Evolutionary conservation across 2,329 filamentous ascomycete genomes (phyloP).

Genomic region (Ilyonectria sp.): DNA sequence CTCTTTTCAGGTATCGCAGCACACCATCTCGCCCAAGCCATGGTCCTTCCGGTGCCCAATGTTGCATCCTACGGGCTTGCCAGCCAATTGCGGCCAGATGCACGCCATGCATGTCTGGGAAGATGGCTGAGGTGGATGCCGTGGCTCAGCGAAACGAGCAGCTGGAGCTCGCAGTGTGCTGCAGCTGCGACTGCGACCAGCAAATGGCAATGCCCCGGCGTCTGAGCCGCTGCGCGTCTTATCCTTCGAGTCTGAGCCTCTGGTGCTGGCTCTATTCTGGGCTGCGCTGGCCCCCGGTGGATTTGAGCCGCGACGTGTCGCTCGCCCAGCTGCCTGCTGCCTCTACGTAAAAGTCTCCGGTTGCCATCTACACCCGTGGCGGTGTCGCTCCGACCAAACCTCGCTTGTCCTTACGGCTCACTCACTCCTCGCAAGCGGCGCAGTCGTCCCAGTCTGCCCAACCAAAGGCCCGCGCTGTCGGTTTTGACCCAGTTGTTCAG

Average conservation of each 20-base stretch:
- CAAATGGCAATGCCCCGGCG: slow-evolving; percentile 24
- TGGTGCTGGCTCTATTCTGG: slow-evolving; percentile 36
- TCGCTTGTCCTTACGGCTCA: slow-evolving; percentile 23
- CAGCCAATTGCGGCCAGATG: slow-evolving; percentile 36
- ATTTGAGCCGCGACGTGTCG: slow-evolving; percentile 29
- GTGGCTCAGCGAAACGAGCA: slow-evolving; percentile 36
- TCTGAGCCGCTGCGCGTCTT: slow-evolving; percentile 31
- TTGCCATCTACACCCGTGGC: slow-evolving; percentile 26
- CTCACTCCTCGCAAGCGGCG: slow-evolving; percentile 31
- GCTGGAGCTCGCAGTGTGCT: slow-evolving; percentile 19
- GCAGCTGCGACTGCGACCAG: slow-evolving; percentile 25
- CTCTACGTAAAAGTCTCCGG: slow-evolving; percentile 28
- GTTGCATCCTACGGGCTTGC: slow-evolving; percentile 23
- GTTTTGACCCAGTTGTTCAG: slow-evolving; percentile 45
- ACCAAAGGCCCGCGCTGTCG: slow-evolving; percentile 33
- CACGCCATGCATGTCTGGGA: slow-evolving; percentile 29
- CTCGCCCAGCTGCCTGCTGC: slow-evolving; percentile 20
- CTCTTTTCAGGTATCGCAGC: slow-evolving; percentile 41
- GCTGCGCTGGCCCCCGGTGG: slow-evolving; percentile 21
- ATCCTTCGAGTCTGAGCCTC: slow-evolving; percentile 35
- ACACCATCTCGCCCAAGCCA: slow-evolving; percentile 41
- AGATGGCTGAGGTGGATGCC: slow-evolving; percentile 31
- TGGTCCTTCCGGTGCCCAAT: slow-evolving; percentile 35
- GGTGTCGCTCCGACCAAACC: slow-evolving; percentile 23
- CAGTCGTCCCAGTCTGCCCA: slow-evolving; percentile 31